phyloP scores from a whole-genome alignment of 306 rosid species.

The Corylus avellana region DNA sequence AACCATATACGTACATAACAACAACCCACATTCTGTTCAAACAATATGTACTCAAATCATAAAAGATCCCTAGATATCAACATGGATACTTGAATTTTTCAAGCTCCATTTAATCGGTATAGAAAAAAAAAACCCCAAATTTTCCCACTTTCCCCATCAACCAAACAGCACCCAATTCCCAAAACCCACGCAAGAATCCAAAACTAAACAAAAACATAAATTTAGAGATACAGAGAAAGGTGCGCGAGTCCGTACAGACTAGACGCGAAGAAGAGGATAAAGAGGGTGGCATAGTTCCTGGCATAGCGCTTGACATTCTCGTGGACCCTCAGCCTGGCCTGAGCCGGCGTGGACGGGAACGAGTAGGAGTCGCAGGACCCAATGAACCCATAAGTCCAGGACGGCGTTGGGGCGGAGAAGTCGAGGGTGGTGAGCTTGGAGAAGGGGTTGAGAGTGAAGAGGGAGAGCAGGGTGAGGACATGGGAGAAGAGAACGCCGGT shows the following conservation, averaged over 20 bases:
- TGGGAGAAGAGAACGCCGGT: conserved; percentile 53
- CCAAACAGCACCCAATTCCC: conserved; percentile 19
- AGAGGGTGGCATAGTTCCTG: conserved; percentile 77
- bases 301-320: conserved; percentile 92
- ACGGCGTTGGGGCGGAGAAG: conserved; percentile 65
- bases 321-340: conserved; percentile 77
- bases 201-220: not conserved
- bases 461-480: conserved; percentile 62
- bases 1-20: not conserved
- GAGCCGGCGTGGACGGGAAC: conserved; percentile 76
- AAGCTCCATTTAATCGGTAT: not conserved
- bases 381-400: conserved; percentile 71
- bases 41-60: not conserved
- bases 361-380: conserved; percentile 66
- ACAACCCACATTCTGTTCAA: not conserved
- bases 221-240: not conserved
- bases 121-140: not conserved
- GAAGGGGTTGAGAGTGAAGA: conserved; percentile 76
- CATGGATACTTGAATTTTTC: not conserved
- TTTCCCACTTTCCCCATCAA: conserved; percentile 4
- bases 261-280: conserved; percentile 69
- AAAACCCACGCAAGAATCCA: not conserved
- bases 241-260: conserved; percentile 52
- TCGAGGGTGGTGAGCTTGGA: conserved; percentile 79
- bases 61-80: not conserved